Evolutionary conservation across 139 green algal species (phyloP), one percentile per base, ranked within the genome.

Genomic region (Monoraphidium neglectum): DNA sequence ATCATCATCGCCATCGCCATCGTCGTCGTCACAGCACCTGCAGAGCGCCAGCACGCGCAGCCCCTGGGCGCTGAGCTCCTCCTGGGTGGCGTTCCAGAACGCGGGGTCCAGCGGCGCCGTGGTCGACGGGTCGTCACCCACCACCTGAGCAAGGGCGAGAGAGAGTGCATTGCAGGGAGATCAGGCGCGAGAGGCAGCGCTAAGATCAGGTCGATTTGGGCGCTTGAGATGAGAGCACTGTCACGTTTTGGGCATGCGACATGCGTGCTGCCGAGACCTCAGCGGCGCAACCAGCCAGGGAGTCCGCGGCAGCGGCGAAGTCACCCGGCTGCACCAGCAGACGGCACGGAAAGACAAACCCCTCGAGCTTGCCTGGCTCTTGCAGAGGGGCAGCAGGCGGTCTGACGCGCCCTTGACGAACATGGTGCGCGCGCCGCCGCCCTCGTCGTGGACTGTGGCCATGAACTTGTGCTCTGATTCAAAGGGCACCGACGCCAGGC

Each of bases 401-500:
- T 84, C 79, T 3, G 79, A 73, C 0, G 79, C 79, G 21, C 80
- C 80, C 80, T 86, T 86, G 37, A 86, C 74, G 26, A 72, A 82
- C 23, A 82, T 66, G 32, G 79, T 28, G 35, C 32, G 51, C 73
- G 46, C 61, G 33, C 65, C 36, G 36, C 49, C 70, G n/a, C n/a
- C n/a, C n/a, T n/a, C n/a, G n/a, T n/a, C n/a, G n/a, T n/a, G n/a
- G n/a, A n/a, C 57, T 1, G 68, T 75, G 12, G 54, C 75, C 75
- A 81, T 81, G 75, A 77, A 82, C 64, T 86, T 86, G 76, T 82
- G 76, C 70, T 86, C 81, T 10, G 70, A 80, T 57, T 86, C 81
- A 46, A 86, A 86, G 1, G 81, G 81, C 0, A 86, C 70, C 5
- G 76, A 60, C 6, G 21, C 47, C 21, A 86, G 40, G 8, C 81